phyloP scores from a whole-genome alignment of 2,329 filamentous ascomycete species.

The Ceratocystis harringtonii region DNA sequence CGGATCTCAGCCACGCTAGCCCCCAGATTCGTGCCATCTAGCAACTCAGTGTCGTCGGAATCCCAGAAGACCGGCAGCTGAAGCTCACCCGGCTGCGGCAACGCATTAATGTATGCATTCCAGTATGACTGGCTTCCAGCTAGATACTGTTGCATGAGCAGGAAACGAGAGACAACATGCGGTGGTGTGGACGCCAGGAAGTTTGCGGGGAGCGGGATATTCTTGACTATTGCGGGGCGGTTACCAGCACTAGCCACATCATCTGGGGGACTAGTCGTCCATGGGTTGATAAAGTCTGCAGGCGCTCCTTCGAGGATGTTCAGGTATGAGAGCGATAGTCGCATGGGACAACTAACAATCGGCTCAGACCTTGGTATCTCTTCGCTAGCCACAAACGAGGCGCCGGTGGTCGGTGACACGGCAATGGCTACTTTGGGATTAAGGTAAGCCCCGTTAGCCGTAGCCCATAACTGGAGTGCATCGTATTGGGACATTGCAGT shows the following conservation, averaged over 20 bases:
- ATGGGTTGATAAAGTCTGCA: constrained; percentile 18
- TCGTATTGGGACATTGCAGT: constrained; percentile 1
- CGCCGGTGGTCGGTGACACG: constrained; percentile 34
- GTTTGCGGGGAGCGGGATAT: constrained; percentile 29
- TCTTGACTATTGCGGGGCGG: constrained; percentile 9
- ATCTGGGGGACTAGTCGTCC: background rate
- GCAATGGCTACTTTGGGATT: constrained; percentile 40
- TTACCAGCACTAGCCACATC: background rate
- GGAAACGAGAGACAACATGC: constrained; percentile 50
- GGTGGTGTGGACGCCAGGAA: constrained; percentile 39
- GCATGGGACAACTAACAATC: constrained; percentile 38
- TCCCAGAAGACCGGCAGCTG: constrained; percentile 49
- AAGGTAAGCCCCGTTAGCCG: constrained; percentile 31
- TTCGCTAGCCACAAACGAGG: constrained; percentile 38
- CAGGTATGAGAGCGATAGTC: constrained; percentile 42
- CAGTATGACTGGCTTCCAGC: constrained; percentile 44
- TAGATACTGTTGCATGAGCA: constrained; percentile 53
- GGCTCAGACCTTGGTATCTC: constrained; percentile 25
- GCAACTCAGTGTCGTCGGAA: constrained; percentile 40
- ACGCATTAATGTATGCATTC: constrained; percentile 49
- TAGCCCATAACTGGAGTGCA: constrained; percentile 35
- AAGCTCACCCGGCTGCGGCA: constrained; percentile 46
- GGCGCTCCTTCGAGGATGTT: constrained; percentile 31
- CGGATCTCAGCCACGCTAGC: constrained; percentile 36
- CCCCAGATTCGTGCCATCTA: constrained; percentile 39